Percentiles rank a stretch among this genome's conserved stretches.
These are phyloP conservation scores for Allium fistulosum DNA, from an alignment of 106 monocot species.

Conservation along the genomic window DNA sequence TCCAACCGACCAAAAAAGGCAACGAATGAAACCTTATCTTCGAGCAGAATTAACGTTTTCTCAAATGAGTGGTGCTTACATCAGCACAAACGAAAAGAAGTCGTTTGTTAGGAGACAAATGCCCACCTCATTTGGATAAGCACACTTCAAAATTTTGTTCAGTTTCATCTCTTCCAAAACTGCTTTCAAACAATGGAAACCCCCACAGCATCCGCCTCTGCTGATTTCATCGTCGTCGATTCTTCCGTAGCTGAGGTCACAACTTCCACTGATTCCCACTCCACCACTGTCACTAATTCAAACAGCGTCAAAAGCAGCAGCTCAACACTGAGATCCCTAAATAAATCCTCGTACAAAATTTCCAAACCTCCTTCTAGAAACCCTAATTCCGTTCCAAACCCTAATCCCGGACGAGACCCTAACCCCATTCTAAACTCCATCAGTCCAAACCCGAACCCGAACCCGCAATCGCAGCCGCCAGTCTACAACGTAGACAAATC, in stretches of 20 bases:
- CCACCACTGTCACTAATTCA: not conserved
- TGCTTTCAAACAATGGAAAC: not conserved
- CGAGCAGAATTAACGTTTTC: too few relatives aligned
- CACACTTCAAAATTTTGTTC: too few relatives aligned
- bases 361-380: conserved; percentile 37
- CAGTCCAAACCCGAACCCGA: not conserved
- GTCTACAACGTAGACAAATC: conserved; percentile 87
- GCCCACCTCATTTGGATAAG: too few relatives aligned
- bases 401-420: not conserved
- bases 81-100: too few relatives aligned
- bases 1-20: too few relatives aligned
- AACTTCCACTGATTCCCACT: not conserved
- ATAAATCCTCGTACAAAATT: conserved; percentile 71
- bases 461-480: conserved; percentile 52
- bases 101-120: too few relatives aligned
- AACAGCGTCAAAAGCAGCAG: not conserved
- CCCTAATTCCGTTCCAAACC: not conserved
- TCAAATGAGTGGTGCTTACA: too few relatives aligned
- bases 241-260: not conserved
- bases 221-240: too few relatives aligned
- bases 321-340: conserved; percentile 22
- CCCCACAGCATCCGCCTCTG: not conserved
- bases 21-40: too few relatives aligned
- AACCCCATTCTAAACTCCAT: not conserved
- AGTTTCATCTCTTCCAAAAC: not conserved